Conservation (phyloP, 2,329 filamentous ascomycete species). For the Paecilomyces variotii region DNA sequence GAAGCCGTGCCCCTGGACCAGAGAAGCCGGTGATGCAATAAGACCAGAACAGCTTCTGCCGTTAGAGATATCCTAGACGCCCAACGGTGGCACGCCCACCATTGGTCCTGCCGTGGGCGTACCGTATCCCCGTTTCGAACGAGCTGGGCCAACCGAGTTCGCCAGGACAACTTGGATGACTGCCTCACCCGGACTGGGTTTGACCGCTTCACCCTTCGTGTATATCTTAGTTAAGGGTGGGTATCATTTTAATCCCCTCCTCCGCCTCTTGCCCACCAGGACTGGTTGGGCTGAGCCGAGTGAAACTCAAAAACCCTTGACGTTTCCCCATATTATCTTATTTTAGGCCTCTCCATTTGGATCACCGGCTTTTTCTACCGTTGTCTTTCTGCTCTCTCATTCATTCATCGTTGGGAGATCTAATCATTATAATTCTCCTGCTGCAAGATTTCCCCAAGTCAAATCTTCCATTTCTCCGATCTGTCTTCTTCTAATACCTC, state of each 20-base stretch:
- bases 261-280: neutral
- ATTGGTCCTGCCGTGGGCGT: neutral
- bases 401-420: neutral
- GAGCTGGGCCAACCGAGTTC: neutral
- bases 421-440: neutral
- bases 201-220: neutral
- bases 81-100: neutral
- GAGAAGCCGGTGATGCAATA: neutral
- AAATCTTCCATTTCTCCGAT: neutral
- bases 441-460: neutral
- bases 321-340: slow-evolving; percentile 1
- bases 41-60: neutral
- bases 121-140: neutral
- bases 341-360: neutral
- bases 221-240: neutral
- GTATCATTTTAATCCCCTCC: neutral
- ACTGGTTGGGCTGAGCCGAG: neutral
- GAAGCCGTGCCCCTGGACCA: neutral
- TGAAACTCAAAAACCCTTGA: neutral
- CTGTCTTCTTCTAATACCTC: neutral
- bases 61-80: neutral
- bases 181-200: neutral
- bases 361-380: neutral
- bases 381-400: neutral
- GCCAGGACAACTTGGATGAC: neutral